These are phyloP conservation scores for Cercospora janseana DNA, from an alignment of 2,329 filamentous ascomycete genomes.

Conservation along the genomic window DNA sequence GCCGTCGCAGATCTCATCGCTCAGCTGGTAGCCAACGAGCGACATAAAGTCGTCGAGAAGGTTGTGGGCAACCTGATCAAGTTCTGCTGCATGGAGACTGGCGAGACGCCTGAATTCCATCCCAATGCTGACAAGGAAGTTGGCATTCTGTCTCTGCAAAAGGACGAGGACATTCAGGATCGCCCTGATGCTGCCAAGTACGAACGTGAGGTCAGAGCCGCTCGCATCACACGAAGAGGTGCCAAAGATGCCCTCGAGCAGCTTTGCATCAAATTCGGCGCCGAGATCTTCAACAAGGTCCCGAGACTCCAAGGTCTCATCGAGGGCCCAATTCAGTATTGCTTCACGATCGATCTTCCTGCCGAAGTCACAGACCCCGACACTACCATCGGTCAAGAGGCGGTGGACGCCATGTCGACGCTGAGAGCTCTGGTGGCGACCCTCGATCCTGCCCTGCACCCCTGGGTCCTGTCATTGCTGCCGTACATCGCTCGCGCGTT, in stretches of 20 bases:
- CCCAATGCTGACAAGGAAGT: slow-evolving; percentile 75
- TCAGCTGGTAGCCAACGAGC: slow-evolving; percentile 75
- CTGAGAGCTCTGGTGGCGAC: slow-evolving; percentile 92
- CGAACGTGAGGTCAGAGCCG: slow-evolving; percentile 82
- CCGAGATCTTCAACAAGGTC: slow-evolving; percentile 73
- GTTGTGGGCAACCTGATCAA: slow-evolving; percentile 94
- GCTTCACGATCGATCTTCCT: slow-evolving; percentile 69
- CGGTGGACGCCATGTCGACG: slow-evolving; percentile 90
- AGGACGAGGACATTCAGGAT: slow-evolving; percentile 93
- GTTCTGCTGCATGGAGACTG: slow-evolving; percentile 95
- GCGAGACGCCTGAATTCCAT: slow-evolving; percentile 92
- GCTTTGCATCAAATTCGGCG: slow-evolving; percentile 74
- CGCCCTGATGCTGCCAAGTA: slow-evolving; percentile 88
- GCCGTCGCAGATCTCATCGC: slow-evolving; percentile 84
- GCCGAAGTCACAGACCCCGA: slow-evolving; percentile 70
- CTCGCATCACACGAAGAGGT: slow-evolving; percentile 84
- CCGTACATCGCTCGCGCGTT: slow-evolving; percentile 84
- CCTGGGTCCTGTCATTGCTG: slow-evolving; percentile 78
- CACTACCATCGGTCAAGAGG: slow-evolving; percentile 78
- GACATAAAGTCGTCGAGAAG: slow-evolving; percentile 86
- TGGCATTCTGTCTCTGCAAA: slow-evolving; percentile 87
- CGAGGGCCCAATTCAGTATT: slow-evolving; percentile 71
- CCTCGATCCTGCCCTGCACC: slow-evolving; percentile 69
- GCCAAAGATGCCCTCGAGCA: slow-evolving; percentile 94
- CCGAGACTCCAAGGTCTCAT: slow-evolving; percentile 80